These are phyloP conservation scores for Solanum habrochaites DNA, from an alignment of 257 asterid species.

Conservation along the genomic window DNA sequence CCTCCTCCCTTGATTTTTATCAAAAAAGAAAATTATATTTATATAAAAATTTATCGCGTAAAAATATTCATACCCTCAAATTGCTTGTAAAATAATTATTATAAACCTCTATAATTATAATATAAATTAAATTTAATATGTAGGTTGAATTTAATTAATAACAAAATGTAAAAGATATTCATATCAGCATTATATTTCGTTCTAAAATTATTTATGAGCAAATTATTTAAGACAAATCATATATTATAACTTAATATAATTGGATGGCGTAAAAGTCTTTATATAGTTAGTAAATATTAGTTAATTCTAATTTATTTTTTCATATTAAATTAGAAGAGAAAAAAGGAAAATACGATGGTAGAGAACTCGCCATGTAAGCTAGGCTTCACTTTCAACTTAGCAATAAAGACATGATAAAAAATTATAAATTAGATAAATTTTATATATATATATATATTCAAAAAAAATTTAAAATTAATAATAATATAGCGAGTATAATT, in stretches of 20 bases:
- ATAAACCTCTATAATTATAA: no score
- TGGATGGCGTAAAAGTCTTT: neutral
- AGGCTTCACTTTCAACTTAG: neutral
- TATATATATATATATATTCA: no score
- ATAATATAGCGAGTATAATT: neutral
- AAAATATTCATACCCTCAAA: no score
- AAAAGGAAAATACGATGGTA: neutral
- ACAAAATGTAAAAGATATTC: no score
- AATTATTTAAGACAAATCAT: neutral
- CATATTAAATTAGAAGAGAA: neutral
- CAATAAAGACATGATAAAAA: neutral
- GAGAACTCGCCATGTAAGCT: neutral
- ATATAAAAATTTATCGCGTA: no score
- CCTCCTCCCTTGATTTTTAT: neutral
- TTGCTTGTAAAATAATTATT: no score
- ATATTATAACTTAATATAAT: no score
- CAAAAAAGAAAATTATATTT: no score
- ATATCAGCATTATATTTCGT: no score
- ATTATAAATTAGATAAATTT: no score
- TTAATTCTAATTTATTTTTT: neutral
- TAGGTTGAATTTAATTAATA: neutral
- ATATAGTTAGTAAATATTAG: neutral
- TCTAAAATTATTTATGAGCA: neutral
- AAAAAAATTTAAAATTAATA: neutral
- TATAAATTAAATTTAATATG: no score